phyloP scores from a whole-genome alignment of 1,139 yeast species.

The Diutina sp. region DNA sequence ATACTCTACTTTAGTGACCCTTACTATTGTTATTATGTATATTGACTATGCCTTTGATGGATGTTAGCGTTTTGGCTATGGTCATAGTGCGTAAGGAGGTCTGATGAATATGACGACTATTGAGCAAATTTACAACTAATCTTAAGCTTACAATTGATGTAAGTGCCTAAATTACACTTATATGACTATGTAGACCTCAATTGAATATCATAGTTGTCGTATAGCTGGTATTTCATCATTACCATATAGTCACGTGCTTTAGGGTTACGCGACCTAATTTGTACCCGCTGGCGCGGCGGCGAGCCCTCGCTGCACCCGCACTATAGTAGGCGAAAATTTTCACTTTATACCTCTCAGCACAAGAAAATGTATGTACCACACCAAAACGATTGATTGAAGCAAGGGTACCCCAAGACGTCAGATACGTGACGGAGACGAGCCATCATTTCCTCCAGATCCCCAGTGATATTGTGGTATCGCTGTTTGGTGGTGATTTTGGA shows the following conservation, averaged over 20 bases:
- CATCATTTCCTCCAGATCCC: not conserved
- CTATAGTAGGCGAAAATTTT: not conserved
- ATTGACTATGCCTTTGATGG: too few species aligned
- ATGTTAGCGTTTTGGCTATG: too few species aligned
- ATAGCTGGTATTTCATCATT: too few species aligned
- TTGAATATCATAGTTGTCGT: too few species aligned
- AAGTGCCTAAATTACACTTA: too few species aligned
- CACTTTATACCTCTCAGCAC: not conserved
- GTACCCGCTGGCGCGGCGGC: not conserved
- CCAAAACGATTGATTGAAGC: not conserved
- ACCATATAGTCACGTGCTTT: not conserved
- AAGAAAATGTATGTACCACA: slow-evolving; percentile 1
- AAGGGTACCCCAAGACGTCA: not conserved
- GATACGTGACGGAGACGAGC: not conserved
- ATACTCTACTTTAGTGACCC: too few species aligned
- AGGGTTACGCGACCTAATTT: not conserved
- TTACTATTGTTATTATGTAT: too few species aligned
- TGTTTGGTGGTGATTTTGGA: not conserved
- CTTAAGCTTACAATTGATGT: too few species aligned
- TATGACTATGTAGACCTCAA: too few species aligned
- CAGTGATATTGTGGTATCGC: not conserved
- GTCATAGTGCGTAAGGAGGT: too few species aligned
- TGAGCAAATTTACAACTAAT: too few species aligned
- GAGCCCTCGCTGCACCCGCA: not conserved
- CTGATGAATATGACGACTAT: too few species aligned